These are phyloP conservation scores for Lecanicillium sp. DNA, from an alignment of 2,329 filamentous ascomycete genomes.

Conservation along the genomic window DNA sequence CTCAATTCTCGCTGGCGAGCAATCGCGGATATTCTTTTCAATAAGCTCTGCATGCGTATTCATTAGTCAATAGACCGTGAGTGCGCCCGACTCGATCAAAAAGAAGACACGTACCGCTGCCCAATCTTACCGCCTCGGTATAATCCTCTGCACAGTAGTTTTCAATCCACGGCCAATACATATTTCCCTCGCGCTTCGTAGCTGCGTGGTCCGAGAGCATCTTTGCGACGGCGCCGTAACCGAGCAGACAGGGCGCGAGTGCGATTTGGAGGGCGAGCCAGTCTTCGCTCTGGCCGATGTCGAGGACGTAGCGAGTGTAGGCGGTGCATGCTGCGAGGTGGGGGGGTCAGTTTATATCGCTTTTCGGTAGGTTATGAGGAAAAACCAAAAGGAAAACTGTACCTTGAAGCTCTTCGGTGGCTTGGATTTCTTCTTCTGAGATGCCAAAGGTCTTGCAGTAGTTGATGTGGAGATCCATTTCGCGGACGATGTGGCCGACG, in stretches of 20 bases:
- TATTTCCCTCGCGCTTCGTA: constrained; percentile 58
- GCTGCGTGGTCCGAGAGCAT: constrained; percentile 56
- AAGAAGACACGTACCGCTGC: constrained; percentile 50
- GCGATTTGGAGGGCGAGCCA: constrained; percentile 82
- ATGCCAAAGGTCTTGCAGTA: constrained; percentile 82
- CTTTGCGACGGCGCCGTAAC: constrained; percentile 73
- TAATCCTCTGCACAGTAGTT: constrained; percentile 84
- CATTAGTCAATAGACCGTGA: constrained; percentile 1
- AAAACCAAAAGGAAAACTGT: constrained; percentile 12
- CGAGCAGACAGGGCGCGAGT: constrained; percentile 80
- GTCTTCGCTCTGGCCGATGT: constrained; percentile 80
- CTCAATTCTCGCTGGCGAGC: constrained; percentile 69
- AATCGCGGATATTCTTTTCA: constrained; percentile 64
- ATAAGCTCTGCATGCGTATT: constrained; percentile 49
- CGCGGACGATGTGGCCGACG: constrained; percentile 67
- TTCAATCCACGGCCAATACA: constrained; percentile 85
- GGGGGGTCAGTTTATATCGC: too few species aligned
- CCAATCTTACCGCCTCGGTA: constrained; percentile 59
- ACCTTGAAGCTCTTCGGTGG: constrained; percentile 68
- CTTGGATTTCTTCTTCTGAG: constrained; percentile 62
- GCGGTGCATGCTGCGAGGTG: constrained; percentile 58
- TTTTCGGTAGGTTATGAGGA: constrained; percentile 1
- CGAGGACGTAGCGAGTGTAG: constrained; percentile 80
- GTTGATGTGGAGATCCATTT: constrained; percentile 72
- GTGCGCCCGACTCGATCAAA: neutral